phyloP scores from a whole-genome alignment of 2,329 filamentous ascomycete species.

The Colletotrichum orchidophilum region DNA sequence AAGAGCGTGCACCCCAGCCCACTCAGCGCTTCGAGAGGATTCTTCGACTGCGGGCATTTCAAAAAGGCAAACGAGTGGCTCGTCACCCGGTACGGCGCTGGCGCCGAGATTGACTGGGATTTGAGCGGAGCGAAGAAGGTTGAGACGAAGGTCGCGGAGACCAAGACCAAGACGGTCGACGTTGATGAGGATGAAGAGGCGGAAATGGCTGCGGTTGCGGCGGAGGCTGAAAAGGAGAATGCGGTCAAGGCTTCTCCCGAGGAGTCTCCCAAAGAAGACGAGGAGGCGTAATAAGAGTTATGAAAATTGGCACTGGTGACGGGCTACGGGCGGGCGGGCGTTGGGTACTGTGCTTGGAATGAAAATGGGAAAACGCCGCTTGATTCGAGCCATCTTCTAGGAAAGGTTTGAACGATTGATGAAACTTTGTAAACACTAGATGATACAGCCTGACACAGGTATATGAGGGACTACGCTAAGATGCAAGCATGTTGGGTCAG shows the following conservation, averaged over 20 bases:
- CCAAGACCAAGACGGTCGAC: constrained; percentile 18
- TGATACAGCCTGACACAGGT: background rate
- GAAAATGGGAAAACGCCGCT: background rate
- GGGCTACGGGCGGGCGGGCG: background rate
- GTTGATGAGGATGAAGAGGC: background rate
- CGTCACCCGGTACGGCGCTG: constrained; percentile 77
- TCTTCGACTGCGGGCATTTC: constrained; percentile 86
- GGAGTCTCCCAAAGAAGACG: constrained; percentile 35
- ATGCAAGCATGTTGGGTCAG: background rate
- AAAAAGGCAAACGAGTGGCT: constrained; percentile 88
- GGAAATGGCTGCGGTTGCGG: constrained; percentile 18
- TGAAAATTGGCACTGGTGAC: background rate
- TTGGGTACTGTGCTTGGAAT: background rate
- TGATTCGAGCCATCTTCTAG: background rate
- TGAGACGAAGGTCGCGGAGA: constrained; percentile 25
- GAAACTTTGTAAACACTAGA: constrained; percentile 2
- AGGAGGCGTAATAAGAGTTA: background rate
- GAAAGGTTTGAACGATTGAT: constrained; percentile 7
- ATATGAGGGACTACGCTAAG: background rate
- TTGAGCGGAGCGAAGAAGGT: constrained; percentile 45
- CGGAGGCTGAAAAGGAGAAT: constrained; percentile 37
- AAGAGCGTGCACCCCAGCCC: constrained; percentile 92
- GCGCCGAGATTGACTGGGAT: constrained; percentile 87
- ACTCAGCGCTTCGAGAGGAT: constrained; percentile 84
- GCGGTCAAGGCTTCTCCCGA: constrained; percentile 36